Evolutionary conservation across 2,329 filamentous ascomycete species (phyloP).

Genomic region (Cryphonectria parasitica): DNA sequence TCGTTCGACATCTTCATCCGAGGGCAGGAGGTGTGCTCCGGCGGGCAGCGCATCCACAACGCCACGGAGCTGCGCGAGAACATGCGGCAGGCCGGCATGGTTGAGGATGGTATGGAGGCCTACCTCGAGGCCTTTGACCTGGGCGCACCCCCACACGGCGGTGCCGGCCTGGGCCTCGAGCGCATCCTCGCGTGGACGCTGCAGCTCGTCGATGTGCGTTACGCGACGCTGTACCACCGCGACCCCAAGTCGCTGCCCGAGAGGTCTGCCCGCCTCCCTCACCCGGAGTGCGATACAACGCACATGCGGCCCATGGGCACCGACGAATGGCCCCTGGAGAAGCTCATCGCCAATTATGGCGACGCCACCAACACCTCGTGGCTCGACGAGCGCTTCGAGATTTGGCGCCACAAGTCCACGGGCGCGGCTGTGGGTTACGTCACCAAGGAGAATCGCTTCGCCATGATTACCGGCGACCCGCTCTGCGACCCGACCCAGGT

Average conservation of each 20-base stretch:
- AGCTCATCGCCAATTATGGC: slow-evolving; percentile 93
- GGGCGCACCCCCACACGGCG: slow-evolving; percentile 86
- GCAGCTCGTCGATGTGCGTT: slow-evolving; percentile 84
- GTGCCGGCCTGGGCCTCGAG: slow-evolving; percentile 88
- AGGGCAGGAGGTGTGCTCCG: slow-evolving; percentile 89
- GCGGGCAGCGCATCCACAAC: slow-evolving; percentile 91
- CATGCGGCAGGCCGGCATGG: slow-evolving; percentile 76
- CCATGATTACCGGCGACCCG: slow-evolving; percentile 85
- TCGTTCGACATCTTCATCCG: slow-evolving; percentile 95
- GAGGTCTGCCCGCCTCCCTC: slow-evolving; percentile 69
- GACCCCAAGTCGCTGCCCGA: slow-evolving; percentile 86
- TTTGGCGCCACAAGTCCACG: slow-evolving; percentile 80
- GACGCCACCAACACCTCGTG: slow-evolving; percentile 94
- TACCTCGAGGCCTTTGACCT: slow-evolving; percentile 89
- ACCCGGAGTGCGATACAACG: slow-evolving; percentile 83
- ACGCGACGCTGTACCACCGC: slow-evolving; percentile 84
- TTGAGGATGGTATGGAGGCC: slow-evolving; percentile 83
- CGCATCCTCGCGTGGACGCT: slow-evolving; percentile 85
- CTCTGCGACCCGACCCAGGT: slow-evolving; percentile 82
- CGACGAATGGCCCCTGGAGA: slow-evolving; percentile 62
- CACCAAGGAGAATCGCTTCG: slow-evolving; percentile 71
- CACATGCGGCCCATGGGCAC: slow-evolving; percentile 48
- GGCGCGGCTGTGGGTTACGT: slow-evolving; percentile 88
- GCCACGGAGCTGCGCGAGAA: slow-evolving; percentile 73
- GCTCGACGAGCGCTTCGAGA: slow-evolving; percentile 85